These are phyloP conservation scores for Ramalina peruviana DNA, from an alignment of 495 filamentous ascomycete genomes.

Conservation along the genomic window DNA sequence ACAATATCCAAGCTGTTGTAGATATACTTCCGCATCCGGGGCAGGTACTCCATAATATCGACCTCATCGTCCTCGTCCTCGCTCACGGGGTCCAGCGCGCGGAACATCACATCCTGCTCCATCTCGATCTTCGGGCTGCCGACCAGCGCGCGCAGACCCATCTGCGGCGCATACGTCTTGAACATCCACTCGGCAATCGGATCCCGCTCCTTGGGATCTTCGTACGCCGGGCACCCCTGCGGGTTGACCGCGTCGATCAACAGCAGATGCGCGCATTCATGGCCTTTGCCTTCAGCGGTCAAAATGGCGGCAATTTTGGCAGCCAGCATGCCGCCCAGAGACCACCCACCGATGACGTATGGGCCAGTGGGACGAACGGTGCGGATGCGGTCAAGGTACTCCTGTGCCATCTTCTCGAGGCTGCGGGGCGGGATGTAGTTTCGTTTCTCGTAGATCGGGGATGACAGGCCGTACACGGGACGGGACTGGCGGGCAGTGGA, in stretches of 20 bases:
- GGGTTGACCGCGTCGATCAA: conserved; percentile 18
- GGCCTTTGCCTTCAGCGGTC: conserved; percentile 4
- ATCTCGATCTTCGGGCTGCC: conserved; percentile 2
- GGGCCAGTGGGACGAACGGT: conserved; percentile 11
- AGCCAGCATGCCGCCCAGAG: conserved; percentile 17
- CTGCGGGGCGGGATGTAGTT: conserved; percentile 10
- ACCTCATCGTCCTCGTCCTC: conserved; percentile 10
- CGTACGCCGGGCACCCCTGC: conserved; percentile 11
- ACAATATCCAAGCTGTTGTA: conserved; percentile 14
- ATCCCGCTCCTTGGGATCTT: conserved; percentile 6
- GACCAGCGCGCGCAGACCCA: not conserved
- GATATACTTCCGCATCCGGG: conserved; percentile 16
- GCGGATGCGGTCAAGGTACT: conserved; percentile 13
- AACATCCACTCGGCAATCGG: conserved; percentile 14
- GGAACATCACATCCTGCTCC: conserved; percentile 1
- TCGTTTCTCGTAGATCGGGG: conserved; percentile 11
- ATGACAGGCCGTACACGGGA: conserved; percentile 17
- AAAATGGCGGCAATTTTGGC: conserved; percentile 12
- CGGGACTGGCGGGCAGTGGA: not conserved
- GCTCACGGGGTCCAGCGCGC: conserved; percentile 2
- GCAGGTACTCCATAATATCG: conserved; percentile 9
- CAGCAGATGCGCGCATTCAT: conserved; percentile 12
- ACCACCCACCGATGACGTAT: conserved; percentile 16
- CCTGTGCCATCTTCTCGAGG: conserved; percentile 9
- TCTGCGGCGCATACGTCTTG: conserved; percentile 11